Evolutionary conservation across 2,329 filamentous ascomycete species (phyloP).

Genomic region (Sporothrix inflata): DNA sequence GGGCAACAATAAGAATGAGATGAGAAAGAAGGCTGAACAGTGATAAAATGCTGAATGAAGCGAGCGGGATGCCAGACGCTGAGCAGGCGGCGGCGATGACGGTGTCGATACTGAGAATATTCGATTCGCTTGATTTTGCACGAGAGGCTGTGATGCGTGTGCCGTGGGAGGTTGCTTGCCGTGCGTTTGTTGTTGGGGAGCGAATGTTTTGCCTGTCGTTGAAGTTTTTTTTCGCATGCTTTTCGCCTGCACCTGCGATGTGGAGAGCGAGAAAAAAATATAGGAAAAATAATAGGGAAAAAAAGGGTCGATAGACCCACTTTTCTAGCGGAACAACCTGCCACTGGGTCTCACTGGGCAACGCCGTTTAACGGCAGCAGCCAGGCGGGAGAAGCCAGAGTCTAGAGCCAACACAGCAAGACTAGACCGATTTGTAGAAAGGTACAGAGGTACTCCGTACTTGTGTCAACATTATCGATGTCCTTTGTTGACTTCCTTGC

Average conservation of each 20-base stretch:
- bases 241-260: conserved; percentile 10
- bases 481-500: neutral
- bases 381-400: conserved; percentile 6
- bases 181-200: conserved; percentile 5
- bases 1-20: neutral
- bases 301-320: conserved; percentile 13
- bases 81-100: neutral
- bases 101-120: neutral
- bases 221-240: conserved; percentile 19
- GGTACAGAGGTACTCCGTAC: neutral
- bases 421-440: neutral
- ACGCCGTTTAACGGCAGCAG: conserved; percentile 25
- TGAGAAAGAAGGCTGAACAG: neutral
- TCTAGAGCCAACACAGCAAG: neutral
- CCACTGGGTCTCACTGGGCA: conserved; percentile 26
- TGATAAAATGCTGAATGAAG: neutral
- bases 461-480: neutral
- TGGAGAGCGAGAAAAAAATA: conserved; percentile 14
- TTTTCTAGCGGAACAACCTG: conserved; percentile 19
- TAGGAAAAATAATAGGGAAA: neutral
- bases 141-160: neutral
- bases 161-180: neutral
- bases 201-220: conserved; percentile 13
- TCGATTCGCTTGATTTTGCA: neutral
- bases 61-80: neutral